Base-by-base conservation (phyloP, 2,329 filamentous ascomycete species). In the Daldinia sp. region DNA sequence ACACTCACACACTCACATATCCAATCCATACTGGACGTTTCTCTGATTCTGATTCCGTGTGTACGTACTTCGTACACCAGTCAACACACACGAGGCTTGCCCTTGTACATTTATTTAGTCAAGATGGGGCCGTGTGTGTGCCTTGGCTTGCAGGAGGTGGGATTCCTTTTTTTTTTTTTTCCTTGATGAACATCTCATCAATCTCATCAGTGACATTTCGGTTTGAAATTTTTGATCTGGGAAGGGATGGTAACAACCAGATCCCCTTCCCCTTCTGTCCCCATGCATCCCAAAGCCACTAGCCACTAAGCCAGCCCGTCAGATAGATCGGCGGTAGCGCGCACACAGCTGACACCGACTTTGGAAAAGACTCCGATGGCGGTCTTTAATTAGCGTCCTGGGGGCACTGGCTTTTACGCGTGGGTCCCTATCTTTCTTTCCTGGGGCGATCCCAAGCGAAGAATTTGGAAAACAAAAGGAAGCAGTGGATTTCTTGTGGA, bases 81-180 rank as follows among this genome's bases (percentile, higher is more conserved):
- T 45, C 21, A 45, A 52, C 21, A 49, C 48, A 62, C 51, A 63
- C 34, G 61, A 64, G 58, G 61, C 64, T 56, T 65, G 62, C 62
- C 58, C 56, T 62, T 55, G 45, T 63, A 41, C 49, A 7, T 63
- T 52, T 64, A 7, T 63, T 52, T 64, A 69, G 64, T 64, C 61
- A 63, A 63, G 61, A 51, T 61, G 58, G 62, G 60, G 30, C 48
- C 47, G 19, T 49, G 47, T 35, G 23, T 50, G 8, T 52, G 41
- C 59, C 67, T 69, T 69, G 67, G 67, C 67, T 34, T 68, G 67
- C 65, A 69, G 62, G 8, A 61, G 62, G 67, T 66, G 62, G 62
- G 57, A 64, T 66, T 64, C 29, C 53, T 51, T 23, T 50, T 17
- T 9, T 30, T n/a, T n/a, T n/a, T n/a, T n/a, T n/a, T n/a, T n/a